Evolutionary conservation across 2,329 filamentous ascomycete species (phyloP).

Genomic region (Triangularia setosa): DNA sequence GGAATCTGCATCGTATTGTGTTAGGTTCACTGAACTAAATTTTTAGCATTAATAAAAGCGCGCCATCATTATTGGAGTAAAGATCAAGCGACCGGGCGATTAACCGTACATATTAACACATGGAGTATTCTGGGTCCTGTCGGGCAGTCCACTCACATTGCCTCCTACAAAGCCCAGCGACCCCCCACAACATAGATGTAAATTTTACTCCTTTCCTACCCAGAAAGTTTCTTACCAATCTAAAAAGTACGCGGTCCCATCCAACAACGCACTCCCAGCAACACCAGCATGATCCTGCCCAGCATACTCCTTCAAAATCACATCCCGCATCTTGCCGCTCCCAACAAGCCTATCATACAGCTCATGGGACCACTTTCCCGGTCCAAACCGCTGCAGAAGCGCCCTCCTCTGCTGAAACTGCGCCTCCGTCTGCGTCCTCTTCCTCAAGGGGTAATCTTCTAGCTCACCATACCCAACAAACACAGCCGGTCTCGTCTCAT

Average conservation of each 20-base stretch:
- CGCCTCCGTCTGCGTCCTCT: slow-evolving; percentile 24
- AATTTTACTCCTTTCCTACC: no score
- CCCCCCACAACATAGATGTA: no score
- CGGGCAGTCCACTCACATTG: no score
- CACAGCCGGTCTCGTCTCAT: slow-evolving; percentile 15
- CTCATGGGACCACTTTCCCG: slow-evolving; percentile 22
- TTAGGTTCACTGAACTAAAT: no score
- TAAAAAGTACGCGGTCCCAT: slow-evolving; percentile 27
- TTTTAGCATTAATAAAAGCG: no score
- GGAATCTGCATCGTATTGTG: no score
- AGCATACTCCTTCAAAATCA: slow-evolving; percentile 25
- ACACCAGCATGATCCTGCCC: slow-evolving; percentile 26
- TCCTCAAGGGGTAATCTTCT: slow-evolving; percentile 22
- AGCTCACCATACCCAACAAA: slow-evolving; percentile 23
- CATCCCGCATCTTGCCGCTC: slow-evolving; percentile 21
- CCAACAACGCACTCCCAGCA: slow-evolving; percentile 22
- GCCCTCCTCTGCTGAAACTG: slow-evolving; percentile 18
- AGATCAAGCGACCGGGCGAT: no score
- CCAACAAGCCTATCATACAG: slow-evolving; percentile 20
- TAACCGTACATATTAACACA: no score
- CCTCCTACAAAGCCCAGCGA: no score
- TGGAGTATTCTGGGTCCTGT: no score
- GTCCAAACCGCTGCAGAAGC: slow-evolving; percentile 12
- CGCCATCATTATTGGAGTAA: no score
- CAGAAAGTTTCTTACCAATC: slow-evolving; percentile 25